phyloP scores from a whole-genome alignment of 2,329 filamentous ascomycete genomes.

The Triangularia setosa region DNA sequence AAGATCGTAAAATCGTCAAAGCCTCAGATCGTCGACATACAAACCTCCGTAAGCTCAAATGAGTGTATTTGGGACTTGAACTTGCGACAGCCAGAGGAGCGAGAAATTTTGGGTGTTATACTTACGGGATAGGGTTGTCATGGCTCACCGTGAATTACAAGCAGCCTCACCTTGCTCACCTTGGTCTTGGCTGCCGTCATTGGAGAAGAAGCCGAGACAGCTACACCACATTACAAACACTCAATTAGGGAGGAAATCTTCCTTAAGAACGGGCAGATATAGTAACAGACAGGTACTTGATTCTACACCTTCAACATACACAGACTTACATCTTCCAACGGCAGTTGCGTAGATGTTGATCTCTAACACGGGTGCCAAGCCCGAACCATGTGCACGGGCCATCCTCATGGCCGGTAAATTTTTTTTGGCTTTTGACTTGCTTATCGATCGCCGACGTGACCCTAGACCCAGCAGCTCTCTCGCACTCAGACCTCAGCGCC shows the following conservation, averaged over 20 bases:
- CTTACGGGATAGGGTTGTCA: background rate
- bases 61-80: background rate
- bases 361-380: conserved; percentile 1
- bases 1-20: background rate
- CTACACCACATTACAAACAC: background rate
- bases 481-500: conserved; percentile 7
- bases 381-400: conserved; percentile 19
- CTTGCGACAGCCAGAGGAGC: conserved; percentile 6
- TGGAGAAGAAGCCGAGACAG: background rate
- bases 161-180: conserved; percentile 13
- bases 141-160: conserved; percentile 4
- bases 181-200: conserved; percentile 5
- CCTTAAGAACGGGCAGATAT: background rate
- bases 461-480: conserved; percentile 7
- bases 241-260: background rate
- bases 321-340: background rate
- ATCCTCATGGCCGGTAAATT: conserved; percentile 18
- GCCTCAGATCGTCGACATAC: background rate
- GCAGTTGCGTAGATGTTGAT: background rate
- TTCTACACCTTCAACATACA: background rate
- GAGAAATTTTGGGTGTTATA: conserved; percentile 19
- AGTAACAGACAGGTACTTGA: background rate
- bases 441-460: conserved; percentile 18
- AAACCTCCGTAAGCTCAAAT: background rate
- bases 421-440: conserved; percentile 20